Base-by-base conservation (phyloP, 371 early-diverging fungal species). In the Rhizomucor miehei region DNA sequence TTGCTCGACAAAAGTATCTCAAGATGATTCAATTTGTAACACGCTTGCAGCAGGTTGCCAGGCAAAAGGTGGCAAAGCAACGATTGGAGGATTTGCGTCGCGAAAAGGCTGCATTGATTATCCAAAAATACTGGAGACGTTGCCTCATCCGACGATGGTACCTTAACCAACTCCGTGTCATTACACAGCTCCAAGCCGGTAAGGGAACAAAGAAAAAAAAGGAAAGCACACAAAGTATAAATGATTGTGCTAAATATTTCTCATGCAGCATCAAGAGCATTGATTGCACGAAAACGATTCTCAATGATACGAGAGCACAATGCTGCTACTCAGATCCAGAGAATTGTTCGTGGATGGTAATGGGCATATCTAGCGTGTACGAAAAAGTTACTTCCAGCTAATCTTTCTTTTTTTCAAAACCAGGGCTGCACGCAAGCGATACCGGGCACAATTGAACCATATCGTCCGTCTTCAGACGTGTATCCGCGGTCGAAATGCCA, bases 401-500 rank as follows among this genome's bases (percentile, higher is more conserved):
- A 38, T 29, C 23, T 6, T 46, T 12, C 47, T 48, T 20, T n/a
- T n/a, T n/a, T n/a, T n/a, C n/a, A n/a, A n/a, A 16, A 20, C 29
- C 6, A 65, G 66, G 66, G 25, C 79, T 41, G 87, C 81, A 2
- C 87, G 94, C 44, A 72, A 77, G 49, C 54, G 53, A 49, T 89
- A 85, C 65, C 65, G 76, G 44, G 72, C 70, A 29, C 67, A 66
- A 23, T 52, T 80, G 21, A 65, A 71, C 39, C 71, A 80, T 25
- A 71, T 98, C 36, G 74, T 93, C 24, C 70, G 87, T 39, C 59
- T 93, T 24, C 99, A 99, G 75, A 84, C 91, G 8, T 87, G 84
- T 48, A 66, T 90, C 35, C 91, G 98, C 45, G 85, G 92, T 13
- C 79, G 77, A 34, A 66, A 67, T 16, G 97, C 97, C 10, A 74